Evolutionary conservation across 2,329 filamentous ascomycete species (phyloP).

Genomic region (Mariannaea elegans): DNA sequence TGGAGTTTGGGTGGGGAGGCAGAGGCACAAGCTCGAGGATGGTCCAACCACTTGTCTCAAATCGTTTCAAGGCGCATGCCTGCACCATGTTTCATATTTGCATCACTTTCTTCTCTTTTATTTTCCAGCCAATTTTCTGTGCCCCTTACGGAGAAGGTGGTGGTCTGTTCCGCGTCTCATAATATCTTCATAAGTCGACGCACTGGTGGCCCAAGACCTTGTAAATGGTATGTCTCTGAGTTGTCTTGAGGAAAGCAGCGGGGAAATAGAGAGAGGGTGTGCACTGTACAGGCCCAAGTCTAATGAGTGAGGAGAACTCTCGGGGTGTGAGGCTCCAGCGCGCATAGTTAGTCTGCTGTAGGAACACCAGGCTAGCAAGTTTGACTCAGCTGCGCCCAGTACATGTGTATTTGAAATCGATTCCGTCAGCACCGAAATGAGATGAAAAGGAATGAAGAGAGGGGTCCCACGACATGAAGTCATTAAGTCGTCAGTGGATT

Average conservation of each 20-base stretch:
- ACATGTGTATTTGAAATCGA: not conserved
- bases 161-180: not conserved
- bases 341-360: not conserved
- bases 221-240: not conserved
- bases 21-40: not conserved
- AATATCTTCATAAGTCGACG: slow-evolving; percentile 1
- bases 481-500: too few species aligned
- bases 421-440: slow-evolving; percentile 16
- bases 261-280: not conserved
- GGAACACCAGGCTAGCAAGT: not conserved
- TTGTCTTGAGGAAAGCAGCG: not conserved
- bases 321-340: not conserved
- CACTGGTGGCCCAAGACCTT: not conserved
- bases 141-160: not conserved
- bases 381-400: slow-evolving; percentile 8
- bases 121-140: not conserved
- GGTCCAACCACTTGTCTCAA: slow-evolving; percentile 11
- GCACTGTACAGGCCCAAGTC: too few species aligned
- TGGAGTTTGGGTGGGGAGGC: not conserved
- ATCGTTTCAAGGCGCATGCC: slow-evolving; percentile 24
- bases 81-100: slow-evolving; percentile 24
- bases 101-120: not conserved
- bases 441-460: slow-evolving; percentile 1
- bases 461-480: not conserved
- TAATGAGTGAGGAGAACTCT: too few species aligned